Evolutionary conservation across 2,329 filamentous ascomycete species (phyloP).

Genomic region (Bertia moriformis): DNA sequence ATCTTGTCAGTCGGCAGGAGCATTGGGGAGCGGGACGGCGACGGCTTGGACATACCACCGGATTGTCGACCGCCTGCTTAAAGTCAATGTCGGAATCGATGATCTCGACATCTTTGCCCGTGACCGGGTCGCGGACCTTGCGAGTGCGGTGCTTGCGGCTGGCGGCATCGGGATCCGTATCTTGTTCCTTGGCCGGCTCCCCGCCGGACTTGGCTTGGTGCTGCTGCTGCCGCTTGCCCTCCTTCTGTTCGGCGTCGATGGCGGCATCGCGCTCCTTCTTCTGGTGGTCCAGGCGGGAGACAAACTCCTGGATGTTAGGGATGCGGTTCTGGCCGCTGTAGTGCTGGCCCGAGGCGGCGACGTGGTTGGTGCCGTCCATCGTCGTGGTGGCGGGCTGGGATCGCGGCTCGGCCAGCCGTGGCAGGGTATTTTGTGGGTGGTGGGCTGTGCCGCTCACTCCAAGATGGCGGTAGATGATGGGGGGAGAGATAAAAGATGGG

Average conservation of each 20-base stretch:
- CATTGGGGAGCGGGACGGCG: not conserved
- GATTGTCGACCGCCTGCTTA: slow-evolving; percentile 57
- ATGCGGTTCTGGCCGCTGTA: slow-evolving; percentile 76
- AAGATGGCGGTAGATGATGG: too few relatives aligned
- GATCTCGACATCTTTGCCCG: slow-evolving; percentile 72
- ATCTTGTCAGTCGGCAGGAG: not conserved
- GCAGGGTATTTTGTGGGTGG: too few relatives aligned
- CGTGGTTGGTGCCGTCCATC: too few relatives aligned
- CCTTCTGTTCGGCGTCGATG: slow-evolving; percentile 45
- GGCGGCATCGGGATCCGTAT: slow-evolving; percentile 11
- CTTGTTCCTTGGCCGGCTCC: too few relatives aligned
- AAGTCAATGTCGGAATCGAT: slow-evolving; percentile 63
- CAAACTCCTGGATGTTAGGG: slow-evolving; percentile 74
- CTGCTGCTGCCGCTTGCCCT: too few relatives aligned
- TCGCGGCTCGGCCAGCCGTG: too few relatives aligned
- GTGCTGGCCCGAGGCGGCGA: slow-evolving; percentile 39
- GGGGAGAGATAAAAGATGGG: too few relatives aligned
- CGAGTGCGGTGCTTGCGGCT: slow-evolving; percentile 31
- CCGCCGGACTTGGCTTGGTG: too few relatives aligned
- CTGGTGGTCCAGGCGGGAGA: slow-evolving; percentile 63
- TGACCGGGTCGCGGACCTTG: slow-evolving; percentile 72
- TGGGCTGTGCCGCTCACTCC: too few relatives aligned
- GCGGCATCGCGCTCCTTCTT: slow-evolving; percentile 62
- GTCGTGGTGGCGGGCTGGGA: too few relatives aligned
- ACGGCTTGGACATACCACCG: slow-evolving; percentile 34